Evolutionary conservation across 108 stramenopile species (phyloP).

Genomic region (Mayamaea pseudoterrestris): DNA sequence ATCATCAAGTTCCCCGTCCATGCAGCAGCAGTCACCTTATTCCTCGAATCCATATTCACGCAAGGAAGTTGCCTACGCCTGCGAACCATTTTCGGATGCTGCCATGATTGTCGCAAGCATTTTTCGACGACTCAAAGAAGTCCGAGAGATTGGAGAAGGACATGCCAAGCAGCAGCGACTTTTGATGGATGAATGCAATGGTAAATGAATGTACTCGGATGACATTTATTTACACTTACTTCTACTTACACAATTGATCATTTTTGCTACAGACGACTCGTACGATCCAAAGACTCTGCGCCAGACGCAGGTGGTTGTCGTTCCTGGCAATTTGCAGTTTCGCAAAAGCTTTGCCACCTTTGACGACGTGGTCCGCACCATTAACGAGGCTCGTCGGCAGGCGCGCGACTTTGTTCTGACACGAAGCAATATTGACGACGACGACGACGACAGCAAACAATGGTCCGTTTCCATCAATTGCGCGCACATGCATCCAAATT

Average conservation of each 20-base stretch:
- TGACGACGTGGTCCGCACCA: constrained; percentile 40
- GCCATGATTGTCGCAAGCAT: constrained; percentile 43
- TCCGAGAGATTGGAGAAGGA: constrained; percentile 48
- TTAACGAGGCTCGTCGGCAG: constrained; percentile 52
- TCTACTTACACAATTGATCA: no score
- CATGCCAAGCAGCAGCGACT: constrained; percentile 36
- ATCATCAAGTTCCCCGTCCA: constrained; percentile 8
- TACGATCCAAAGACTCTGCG: constrained; percentile 36
- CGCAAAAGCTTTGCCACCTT: constrained; percentile 31
- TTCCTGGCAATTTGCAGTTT: constrained; percentile 47
- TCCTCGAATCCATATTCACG: constrained; percentile 61
- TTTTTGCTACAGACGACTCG: constrained; percentile 5
- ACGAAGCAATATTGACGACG: constrained; percentile 17
- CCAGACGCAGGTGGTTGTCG: constrained; percentile 63
- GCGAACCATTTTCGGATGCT: constrained; percentile 42
- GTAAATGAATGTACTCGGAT: no score
- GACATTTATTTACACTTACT: not conserved
- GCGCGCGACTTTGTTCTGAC: constrained; percentile 58
- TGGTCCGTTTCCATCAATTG: constrained; percentile 74
- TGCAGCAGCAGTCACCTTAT: no score
- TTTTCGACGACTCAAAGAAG: constrained; percentile 65
- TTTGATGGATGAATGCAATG: constrained; percentile 2
- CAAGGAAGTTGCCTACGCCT: constrained; percentile 72
- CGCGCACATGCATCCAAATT: constrained; percentile 74
- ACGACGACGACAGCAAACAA: constrained; percentile 22